Evolutionary conservation across 148 eudicot species (phyloP), one percentile per base, ranked within the genome.

Genomic region (Persicaria maculosa): DNA sequence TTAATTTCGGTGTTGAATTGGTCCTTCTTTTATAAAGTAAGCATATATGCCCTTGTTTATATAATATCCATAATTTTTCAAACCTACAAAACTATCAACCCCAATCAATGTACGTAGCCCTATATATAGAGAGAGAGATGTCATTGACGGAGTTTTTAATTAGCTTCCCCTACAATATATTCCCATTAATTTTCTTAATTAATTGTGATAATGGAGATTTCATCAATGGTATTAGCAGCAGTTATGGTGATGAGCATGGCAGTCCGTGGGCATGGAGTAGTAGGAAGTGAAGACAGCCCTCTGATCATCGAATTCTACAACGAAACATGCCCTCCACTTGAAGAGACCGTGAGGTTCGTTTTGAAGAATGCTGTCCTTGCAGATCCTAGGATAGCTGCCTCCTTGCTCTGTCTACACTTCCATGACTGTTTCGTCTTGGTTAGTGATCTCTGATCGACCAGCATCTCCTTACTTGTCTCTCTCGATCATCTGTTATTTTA

Each of bases 401-500:
- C 86, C 4, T 85, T 90, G 67, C 86, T 90, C 14, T 81, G 92
- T 71, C 81, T 90, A 72, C 96, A 90, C 72, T 88, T 88, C 74
- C 91, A 88, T 61, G 93, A 86, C 55, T 91, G 92, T 52, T 91
- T 90, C 79, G 94, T 87, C 53, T 58, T 80, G 94, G 91, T 87
- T 67, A 82, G 20, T 6, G 16, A 50, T 67, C 14, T 48, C 44
- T n/a, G n/a, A n/a, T n/a, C n/a, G n/a, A n/a, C n/a, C n/a, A n/a
- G n/a, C n/a, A n/a, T n/a, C n/a, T n/a, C n/a, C n/a, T n/a, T n/a
- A n/a, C n/a, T n/a, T n/a, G n/a, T n/a, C 36, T 31, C 1, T 1
- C 36, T 31, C 2, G 36, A 1, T 31, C 36, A 31, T 31, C 36
- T 31, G 36, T 31, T 31, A 15, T 58, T 12, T 25, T 25, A 25